Base-by-base conservation (phyloP, 2,329 filamentous ascomycete species). In the Venturia aucupariae region DNA sequence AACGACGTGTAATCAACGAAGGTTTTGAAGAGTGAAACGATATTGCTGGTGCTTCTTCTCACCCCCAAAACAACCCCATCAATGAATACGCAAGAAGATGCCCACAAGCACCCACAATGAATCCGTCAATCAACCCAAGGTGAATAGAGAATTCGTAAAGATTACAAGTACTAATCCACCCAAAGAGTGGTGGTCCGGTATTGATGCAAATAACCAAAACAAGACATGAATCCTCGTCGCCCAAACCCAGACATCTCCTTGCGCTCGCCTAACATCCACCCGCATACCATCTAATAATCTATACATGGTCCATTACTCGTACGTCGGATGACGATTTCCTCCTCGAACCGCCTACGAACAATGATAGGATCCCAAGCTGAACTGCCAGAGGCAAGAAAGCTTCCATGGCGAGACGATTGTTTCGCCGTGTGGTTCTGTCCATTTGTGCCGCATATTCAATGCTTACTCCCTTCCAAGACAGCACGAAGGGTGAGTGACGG, bases 241-340 rank as follows among this genome's bases (percentile, higher is more conserved):
- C 51, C 30, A 17, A 51, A 5, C 15, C 24, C 22, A 27, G 22
- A 15, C 46, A 15, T 27, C 10, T 8, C 11, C 4, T 24, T 51
- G 46, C 46, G 46, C 46, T 22, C 46, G 15, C 22, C 11, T 3
- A 27, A 51, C 10, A 51, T 27, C 51, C 51, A n/a, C 51, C 15
- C 27, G 8, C 35, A n/a, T 51, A 35, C 13, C 51, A 35, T 38
- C 30, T 57, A 57, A 57, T 57, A 35, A 51, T 35, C 51, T 57
- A 57, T 32, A 57, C 51, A 57, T 57, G 51, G 51, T 57, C 51
- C 51, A 57, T 57, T 38, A 57, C 27, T 57, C 51, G 27, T 57
- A 57, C 35, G 27, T 19, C 6, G 3, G 30, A 2, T 10, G 6
- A 22, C 44, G 11, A 5, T 48, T 24, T 6, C 19, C 22, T 57